Conservation (phyloP, 495 filamentous ascomycete genomes). For the Talaromyces stipitatus region DNA sequence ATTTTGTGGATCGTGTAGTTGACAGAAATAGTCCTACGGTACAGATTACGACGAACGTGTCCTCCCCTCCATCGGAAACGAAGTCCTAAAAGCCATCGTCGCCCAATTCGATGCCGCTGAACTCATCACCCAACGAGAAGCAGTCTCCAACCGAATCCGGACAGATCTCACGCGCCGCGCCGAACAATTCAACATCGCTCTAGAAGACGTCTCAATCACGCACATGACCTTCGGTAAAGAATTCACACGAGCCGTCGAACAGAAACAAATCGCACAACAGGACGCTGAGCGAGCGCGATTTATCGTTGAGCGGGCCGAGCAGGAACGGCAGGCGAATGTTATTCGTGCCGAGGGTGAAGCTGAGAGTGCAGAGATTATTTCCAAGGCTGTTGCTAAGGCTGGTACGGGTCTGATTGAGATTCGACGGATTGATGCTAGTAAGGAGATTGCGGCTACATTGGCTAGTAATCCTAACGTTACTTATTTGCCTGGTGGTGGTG, state of each 20-base stretch:
- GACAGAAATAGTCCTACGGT: constrained; percentile 55
- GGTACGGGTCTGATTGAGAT: constrained; percentile 94
- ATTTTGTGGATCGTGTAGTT: neutral
- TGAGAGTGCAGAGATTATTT: constrained; percentile 91
- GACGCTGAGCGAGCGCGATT: constrained; percentile 95
- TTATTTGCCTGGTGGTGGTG: constrained; percentile 76
- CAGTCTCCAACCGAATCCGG: constrained; percentile 91
- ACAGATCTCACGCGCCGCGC: constrained; percentile 91
- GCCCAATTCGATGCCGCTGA: constrained; percentile 99
- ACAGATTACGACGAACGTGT: constrained; percentile 99
- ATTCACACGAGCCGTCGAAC: constrained; percentile 97
- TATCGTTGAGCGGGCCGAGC: constrained; percentile 98
- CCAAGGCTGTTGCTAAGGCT: constrained; percentile 79
- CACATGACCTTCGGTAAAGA: constrained; percentile 99
- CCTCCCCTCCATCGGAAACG: constrained; percentile 98
- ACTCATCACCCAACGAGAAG: constrained; percentile 97
- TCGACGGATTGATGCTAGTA: constrained; percentile 91
- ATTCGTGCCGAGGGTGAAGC: constrained; percentile 97
- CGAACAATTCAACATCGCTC: constrained; percentile 97
- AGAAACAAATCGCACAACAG: constrained; percentile 99
- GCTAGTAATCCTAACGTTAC: constrained; percentile 91
- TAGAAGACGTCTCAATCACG: constrained; percentile 98
- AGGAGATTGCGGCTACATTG: constrained; percentile 89
- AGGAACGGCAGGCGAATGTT: constrained; percentile 97
- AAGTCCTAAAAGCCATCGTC: constrained; percentile 98